Base-by-base conservation (phyloP, 768 basidiomycete genomes). In the Hemileccinum impolitum region DNA sequence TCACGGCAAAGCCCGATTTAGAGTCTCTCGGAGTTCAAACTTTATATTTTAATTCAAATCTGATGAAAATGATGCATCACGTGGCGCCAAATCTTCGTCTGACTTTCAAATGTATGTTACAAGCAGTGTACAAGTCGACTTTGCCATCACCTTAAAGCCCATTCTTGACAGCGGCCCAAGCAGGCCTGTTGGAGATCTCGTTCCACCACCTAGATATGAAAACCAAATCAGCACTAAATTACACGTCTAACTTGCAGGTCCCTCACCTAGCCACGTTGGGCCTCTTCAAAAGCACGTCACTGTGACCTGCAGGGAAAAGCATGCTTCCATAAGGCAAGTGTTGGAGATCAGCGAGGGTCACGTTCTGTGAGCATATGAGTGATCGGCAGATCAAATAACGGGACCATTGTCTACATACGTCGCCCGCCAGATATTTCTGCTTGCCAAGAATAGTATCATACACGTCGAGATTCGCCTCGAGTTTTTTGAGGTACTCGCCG, bases 331-430 rank as follows among this genome's bases (percentile, higher is more conserved):
- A 75, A 0, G 81, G 74, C 28, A 84, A 59, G 60, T 83, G 81
- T 63, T 75, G 76, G 11, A 85, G 68, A 58, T 85, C 84, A 4
- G 77, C 80, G 1, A 84, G 67, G 7, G 79, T 81, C 45, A 85
- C 18, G 25, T 64, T 56, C 70, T 76, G 50, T n/a, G 18, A 39
- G 19, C 3, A 9, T 21, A 34, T 61, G 28, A 57, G 50, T 21
- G 7, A 41, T 34, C 26, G 2, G 2, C 13, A 30, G 12, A 35
- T 26, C 23, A 28, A 40, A 19, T 2, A 0, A 1, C 0, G 7
- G 11, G 23, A 26, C 13, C 0, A 45, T 12, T 15, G 21, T 44
- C 38, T 18, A 67, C 75, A 39, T 45, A 79, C 82, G 48, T 83
- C 65, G 2, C 84, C 83, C 45, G 75, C 81, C 12, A 82, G 57